Conservation (phyloP, 208 protist species). For the Naegleria gruberi region DNA sequence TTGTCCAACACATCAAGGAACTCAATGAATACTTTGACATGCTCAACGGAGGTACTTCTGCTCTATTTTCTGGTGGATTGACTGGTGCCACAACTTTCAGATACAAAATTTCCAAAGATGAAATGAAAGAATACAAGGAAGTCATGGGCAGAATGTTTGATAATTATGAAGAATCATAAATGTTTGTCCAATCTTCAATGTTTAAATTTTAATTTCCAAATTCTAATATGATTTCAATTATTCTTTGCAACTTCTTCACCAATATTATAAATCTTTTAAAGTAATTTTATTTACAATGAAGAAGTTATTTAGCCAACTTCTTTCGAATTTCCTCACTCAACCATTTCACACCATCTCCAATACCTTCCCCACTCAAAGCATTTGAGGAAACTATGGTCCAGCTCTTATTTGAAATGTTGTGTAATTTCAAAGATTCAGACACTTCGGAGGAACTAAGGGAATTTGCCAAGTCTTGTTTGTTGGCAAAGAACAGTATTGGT, state of each 20-base stretch:
- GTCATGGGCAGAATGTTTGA: background rate
- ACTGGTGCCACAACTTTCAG: background rate
- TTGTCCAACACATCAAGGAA: background rate
- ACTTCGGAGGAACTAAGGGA: constrained; percentile 32
- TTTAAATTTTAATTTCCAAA: no score
- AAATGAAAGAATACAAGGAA: background rate
- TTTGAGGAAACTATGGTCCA: constrained; percentile 47
- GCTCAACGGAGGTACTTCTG: background rate
- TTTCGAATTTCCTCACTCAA: constrained; percentile 32
- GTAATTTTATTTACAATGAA: no score
- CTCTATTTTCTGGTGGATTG: background rate
- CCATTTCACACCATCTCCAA: constrained; percentile 79
- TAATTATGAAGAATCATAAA: background rate
- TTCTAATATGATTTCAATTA: no score
- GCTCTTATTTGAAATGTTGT: constrained; percentile 26
- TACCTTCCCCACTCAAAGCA: constrained; percentile 66
- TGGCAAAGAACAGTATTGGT: constrained; percentile 54
- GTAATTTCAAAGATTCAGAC: constrained; percentile 25
- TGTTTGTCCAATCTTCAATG: no score
- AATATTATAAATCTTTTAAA: no score
- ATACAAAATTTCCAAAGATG: background rate
- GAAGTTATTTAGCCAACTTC: background rate
- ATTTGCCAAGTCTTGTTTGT: constrained; percentile 55
- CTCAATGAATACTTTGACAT: background rate
- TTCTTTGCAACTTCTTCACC: no score